Percentiles rank a stretch among this genome's conserved stretches.
phyloP scores from a whole-genome alignment of 73 alveolate genomes.

The Paramecium caudatum region DNA sequence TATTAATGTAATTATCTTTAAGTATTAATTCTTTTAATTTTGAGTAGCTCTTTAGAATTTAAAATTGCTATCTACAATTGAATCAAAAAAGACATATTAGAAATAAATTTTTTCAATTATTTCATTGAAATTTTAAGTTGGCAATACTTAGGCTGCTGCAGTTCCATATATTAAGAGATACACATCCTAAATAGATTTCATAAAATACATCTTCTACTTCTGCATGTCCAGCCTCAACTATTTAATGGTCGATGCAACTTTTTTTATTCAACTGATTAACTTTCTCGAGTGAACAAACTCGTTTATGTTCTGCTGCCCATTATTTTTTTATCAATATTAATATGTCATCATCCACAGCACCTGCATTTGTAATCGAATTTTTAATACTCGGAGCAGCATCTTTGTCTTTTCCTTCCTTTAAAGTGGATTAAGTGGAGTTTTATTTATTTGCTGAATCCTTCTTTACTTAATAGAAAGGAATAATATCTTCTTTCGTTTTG shows the following conservation, averaged over 20 bases:
- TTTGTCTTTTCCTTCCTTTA: constrained; percentile 66
- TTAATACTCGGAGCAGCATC: background rate
- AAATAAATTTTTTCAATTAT: constrained; percentile 89
- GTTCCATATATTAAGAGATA: constrained; percentile 94
- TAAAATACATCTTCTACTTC: constrained; percentile 91
- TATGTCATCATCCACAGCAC: constrained; percentile 90
- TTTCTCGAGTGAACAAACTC: constrained; percentile 87
- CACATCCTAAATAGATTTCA: constrained; percentile 75
- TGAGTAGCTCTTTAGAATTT: constrained; percentile 84
- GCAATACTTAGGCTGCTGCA: constrained; percentile 91
- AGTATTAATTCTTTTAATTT: constrained; percentile 89
- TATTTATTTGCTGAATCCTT: background rate
- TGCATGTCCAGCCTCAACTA: constrained; percentile 98
- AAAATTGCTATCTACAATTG: constrained; percentile 86
- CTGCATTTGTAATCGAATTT: constrained; percentile 69
- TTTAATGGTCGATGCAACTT: constrained; percentile 84
- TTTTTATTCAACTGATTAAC: constrained; percentile 89
- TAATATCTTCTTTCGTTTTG: background rate
- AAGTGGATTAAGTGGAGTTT: constrained; percentile 21
- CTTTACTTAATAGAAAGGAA: background rate
- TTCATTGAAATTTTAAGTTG: constrained; percentile 88
- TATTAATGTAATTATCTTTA: constrained; percentile 89
- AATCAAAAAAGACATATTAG: constrained; percentile 92
- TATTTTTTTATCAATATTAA: constrained; percentile 87
- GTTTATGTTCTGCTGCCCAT: constrained; percentile 91